Conservation (phyloP, 305 asterid genomes). For the Solanum hybrid region DNA sequence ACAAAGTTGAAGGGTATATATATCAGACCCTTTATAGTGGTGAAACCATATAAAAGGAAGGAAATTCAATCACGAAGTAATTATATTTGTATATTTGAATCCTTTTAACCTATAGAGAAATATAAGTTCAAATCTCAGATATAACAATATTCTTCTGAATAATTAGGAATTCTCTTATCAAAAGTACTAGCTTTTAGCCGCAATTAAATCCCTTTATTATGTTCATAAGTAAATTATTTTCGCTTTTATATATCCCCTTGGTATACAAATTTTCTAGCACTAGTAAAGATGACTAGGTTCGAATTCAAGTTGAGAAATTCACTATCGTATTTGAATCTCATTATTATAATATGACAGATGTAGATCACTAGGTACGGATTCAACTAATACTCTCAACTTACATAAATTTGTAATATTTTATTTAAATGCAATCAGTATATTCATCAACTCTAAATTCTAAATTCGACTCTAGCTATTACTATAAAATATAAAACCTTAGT, state of each 20-base stretch:
- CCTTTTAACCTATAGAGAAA: background rate
- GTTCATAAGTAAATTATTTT: background rate
- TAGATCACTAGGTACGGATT: background rate
- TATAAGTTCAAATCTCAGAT: background rate
- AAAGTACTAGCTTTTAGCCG: background rate
- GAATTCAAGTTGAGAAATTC: background rate
- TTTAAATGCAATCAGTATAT: too few relatives aligned
- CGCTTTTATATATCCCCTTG: background rate
- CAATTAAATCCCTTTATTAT: background rate
- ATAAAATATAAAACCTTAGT: too few relatives aligned
- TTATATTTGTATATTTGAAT: background rate
- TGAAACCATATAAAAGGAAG: background rate
- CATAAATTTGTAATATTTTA: too few relatives aligned
- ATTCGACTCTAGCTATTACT: background rate
- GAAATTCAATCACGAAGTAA: background rate
- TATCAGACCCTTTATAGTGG: background rate
- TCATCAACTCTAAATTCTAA: background rate
- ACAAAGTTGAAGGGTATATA: too few relatives aligned
- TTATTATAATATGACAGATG: background rate
- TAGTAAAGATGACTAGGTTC: too few relatives aligned
- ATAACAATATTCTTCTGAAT: background rate
- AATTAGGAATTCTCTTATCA: background rate
- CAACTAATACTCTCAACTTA: background rate
- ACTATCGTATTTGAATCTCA: too few relatives aligned
- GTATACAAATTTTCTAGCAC: background rate